phyloP scores from a whole-genome alignment of 768 basidiomycete species.

The Lentinus tigrinus region DNA sequence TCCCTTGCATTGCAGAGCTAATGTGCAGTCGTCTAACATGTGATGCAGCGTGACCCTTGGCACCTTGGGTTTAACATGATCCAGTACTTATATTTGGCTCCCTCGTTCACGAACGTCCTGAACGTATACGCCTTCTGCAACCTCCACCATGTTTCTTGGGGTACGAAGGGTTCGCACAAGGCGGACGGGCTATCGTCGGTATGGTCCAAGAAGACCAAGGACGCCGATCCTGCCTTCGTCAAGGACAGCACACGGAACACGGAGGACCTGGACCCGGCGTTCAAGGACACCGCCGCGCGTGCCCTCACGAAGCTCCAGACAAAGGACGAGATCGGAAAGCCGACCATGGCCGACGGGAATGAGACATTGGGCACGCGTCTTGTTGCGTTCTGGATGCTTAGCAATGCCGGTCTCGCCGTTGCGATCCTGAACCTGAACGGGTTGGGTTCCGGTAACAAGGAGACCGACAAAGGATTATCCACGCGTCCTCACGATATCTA shows the following conservation, averaged over 20 bases:
- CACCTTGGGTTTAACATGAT: constrained; percentile 95
- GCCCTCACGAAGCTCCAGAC: constrained; percentile 74
- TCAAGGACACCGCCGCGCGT: constrained; percentile 89
- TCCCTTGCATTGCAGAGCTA: not conserved
- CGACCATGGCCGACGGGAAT: constrained; percentile 86
- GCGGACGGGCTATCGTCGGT: constrained; percentile 89
- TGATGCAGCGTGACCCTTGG: constrained; percentile 88
- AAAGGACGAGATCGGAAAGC: constrained; percentile 70
- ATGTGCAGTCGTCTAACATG: constrained; percentile 1
- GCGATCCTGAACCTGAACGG: constrained; percentile 78
- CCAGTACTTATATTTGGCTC: constrained; percentile 88
- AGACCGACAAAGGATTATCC: constrained; percentile 48
- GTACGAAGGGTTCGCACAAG: constrained; percentile 94
- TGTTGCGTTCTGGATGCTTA: constrained; percentile 78
- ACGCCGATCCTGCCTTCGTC: constrained; percentile 71
- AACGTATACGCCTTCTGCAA: constrained; percentile 99
- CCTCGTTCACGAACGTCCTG: constrained; percentile 91
- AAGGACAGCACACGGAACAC: constrained; percentile 82
- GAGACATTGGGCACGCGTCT: constrained; percentile 91
- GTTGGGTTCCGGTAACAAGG: constrained; percentile 40
- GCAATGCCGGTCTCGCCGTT: constrained; percentile 68
- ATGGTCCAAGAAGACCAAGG: constrained; percentile 79
- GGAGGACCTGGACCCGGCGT: constrained; percentile 86
- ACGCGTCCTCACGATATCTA: too few species aligned
- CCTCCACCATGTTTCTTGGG: constrained; percentile 93